Percentiles rank a stretch among this genome's conserved stretches.
phyloP scores from a whole-genome alignment of 2,329 filamentous ascomycete species.

The Xylaria arbuscula region DNA sequence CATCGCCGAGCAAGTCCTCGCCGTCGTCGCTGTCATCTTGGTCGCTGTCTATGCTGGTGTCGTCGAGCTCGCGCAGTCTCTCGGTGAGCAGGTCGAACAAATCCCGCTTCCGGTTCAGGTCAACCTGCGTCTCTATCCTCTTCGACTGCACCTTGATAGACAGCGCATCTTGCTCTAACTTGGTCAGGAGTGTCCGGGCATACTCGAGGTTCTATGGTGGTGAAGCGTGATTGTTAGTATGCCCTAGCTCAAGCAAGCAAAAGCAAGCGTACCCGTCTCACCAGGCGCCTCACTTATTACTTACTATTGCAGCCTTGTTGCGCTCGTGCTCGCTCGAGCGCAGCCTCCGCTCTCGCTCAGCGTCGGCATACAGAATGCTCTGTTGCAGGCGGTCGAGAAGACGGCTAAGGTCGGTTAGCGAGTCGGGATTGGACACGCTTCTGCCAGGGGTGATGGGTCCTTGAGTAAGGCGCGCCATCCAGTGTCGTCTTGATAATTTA shows the following conservation, averaged over 20 bases:
- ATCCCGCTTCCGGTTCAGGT: constrained; percentile 73
- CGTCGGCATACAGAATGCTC: constrained; percentile 70
- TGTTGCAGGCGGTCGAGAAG: constrained; percentile 74
- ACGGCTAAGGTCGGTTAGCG: constrained; percentile 67
- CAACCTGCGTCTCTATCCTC: constrained; percentile 70
- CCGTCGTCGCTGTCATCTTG: constrained; percentile 60
- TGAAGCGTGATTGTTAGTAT: neutral
- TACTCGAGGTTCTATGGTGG: constrained; percentile 73
- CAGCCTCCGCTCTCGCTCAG: constrained; percentile 67
- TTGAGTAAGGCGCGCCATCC: constrained; percentile 50
- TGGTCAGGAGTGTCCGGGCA: constrained; percentile 74
- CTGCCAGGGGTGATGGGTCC: constrained; percentile 46
- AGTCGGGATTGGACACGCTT: constrained; percentile 50
- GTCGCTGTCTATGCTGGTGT: constrained; percentile 62
- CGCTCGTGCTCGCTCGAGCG: constrained; percentile 74
- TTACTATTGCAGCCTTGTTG: constrained; percentile 65
- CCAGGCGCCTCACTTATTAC: constrained; percentile 53
- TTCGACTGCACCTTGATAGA: constrained; percentile 67
- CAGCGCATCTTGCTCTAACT: constrained; percentile 75
- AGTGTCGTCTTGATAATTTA: neutral
- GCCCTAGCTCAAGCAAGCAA: constrained; percentile 15
- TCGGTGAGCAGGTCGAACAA: constrained; percentile 73
- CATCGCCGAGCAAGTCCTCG: constrained; percentile 67
- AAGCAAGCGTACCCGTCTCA: neutral
- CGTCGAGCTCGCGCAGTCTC: constrained; percentile 74